Evolutionary conservation across 108 stramenopile genomes (phyloP).

Genomic region (Skeletonema marinoi): DNA sequence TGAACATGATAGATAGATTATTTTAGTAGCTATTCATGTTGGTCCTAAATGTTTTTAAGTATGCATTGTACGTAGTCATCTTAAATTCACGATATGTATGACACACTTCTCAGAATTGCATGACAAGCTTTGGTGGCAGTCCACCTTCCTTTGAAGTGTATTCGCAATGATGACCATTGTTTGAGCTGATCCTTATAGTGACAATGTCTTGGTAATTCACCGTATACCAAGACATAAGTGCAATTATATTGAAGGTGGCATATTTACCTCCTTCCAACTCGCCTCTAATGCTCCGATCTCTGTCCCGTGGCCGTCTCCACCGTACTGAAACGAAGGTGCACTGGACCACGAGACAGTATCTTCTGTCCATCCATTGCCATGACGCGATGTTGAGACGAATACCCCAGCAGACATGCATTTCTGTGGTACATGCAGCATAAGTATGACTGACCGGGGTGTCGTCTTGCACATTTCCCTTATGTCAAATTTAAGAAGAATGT

Average conservation of each 20-base stretch:
- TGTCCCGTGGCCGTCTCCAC: neutral
- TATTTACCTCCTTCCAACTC: slow-evolving; percentile 1
- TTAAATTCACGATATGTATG: neutral
- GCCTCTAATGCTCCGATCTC: neutral
- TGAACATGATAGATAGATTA: too few relatives aligned
- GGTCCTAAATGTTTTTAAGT: too few relatives aligned
- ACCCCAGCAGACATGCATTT: neutral
- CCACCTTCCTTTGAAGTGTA: slow-evolving; percentile 3
- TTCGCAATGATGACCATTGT: slow-evolving; percentile 3
- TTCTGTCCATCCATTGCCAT: neutral
- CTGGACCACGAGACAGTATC: neutral
- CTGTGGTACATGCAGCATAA: neutral
- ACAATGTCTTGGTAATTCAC: neutral
- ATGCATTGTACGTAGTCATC: too few relatives aligned
- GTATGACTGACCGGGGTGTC: neutral
- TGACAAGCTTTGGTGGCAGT: slow-evolving; percentile 3
- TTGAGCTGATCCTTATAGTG: neutral
- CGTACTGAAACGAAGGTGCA: neutral
- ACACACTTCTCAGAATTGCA: neutral
- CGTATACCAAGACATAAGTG: neutral
- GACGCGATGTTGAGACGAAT: neutral
- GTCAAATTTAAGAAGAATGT: neutral
- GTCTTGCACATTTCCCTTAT: neutral
- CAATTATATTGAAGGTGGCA: neutral
- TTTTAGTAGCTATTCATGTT: too few relatives aligned